Base-by-base conservation (phyloP, 139 green algal genomes). In the Mychonastes homosphaera region DNA sequence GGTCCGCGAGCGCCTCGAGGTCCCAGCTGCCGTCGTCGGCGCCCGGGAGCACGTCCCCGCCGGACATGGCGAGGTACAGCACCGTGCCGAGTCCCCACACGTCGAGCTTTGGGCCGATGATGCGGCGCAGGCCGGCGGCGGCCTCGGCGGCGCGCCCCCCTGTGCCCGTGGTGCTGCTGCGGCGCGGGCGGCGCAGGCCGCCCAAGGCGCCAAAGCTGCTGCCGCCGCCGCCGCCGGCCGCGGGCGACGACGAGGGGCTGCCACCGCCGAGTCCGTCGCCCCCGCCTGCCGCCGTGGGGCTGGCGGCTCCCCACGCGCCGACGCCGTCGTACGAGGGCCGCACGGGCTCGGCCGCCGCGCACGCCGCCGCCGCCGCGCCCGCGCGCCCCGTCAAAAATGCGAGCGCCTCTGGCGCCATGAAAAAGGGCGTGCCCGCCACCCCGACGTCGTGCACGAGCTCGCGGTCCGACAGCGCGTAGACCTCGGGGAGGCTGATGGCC, bases 401-500 rank as follows among this genome's bases (percentile, higher is more conserved):
- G 21, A 67, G 51, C 27, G 33, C 30, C 44, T 67, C 61, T n/a
- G 61, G 61, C n/a, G 61, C 29, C 61, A 67, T 67, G 29, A 67
- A 67, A 30, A 67, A 40, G 6, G 61, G 61, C 30, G 61, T 67
- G 51, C 61, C 61, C 21, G 61, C 61, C 6, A 61, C 34, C 4
- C 61, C 61, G 9, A 61, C 60, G 29, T 47, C 27, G 27, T 38
- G 29, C n/a, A 35, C 38, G 16, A 67, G 61, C 29, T 67, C 61
- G 3, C 39, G 33, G 13, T 67, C 50, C 7, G 10, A 55, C 1
- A 58, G 12, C 6, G n/a, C 9, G 1, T 39, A 30, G 13, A 61
- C 27, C 50, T 55, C 39, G 6, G 5, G 2, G 29, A 67, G 21
- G 8, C 19, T 61, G 39, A 61, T 33, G 1, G 61, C 61, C 44